These are phyloP conservation scores for Neckera pumila DNA, from an alignment of 225 moss, liverwort and hornwort species.

Conservation along the genomic window DNA sequence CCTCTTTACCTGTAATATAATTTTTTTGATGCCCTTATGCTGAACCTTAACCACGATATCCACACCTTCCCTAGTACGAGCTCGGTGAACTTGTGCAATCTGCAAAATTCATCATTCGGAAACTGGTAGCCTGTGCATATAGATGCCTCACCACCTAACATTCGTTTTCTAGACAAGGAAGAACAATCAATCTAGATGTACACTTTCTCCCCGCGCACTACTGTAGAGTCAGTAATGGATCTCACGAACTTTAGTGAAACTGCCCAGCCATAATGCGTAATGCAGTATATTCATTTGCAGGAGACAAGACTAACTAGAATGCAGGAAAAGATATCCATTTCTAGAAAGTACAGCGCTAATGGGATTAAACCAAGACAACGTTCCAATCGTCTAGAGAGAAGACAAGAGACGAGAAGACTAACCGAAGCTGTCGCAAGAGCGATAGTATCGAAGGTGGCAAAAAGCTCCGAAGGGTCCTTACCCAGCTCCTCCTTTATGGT, in stretches of 20 bases:
- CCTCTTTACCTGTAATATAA: conserved; percentile 69
- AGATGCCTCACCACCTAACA: neutral
- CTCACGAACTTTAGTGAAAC: neutral
- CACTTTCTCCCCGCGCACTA: neutral
- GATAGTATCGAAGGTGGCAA: conserved; percentile 56
- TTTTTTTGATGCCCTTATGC: conserved; percentile 68
- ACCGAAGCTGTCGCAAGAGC: conserved; percentile 96
- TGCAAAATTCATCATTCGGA: conserved; percentile 10
- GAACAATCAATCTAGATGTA: neutral
- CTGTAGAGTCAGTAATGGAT: neutral
- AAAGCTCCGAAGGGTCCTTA: conserved; percentile 60
- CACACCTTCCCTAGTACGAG: conserved; percentile 68
- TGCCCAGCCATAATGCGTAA: neutral
- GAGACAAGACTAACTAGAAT: neutral
- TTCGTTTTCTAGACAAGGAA: neutral
- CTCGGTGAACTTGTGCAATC: conserved; percentile 97
- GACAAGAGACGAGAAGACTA: conserved; percentile 7
- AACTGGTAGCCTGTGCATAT: neutral
- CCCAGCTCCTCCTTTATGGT: conserved; percentile 81
- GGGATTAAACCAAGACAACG: neutral
- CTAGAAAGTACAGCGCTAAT: neutral
- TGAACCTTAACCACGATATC: conserved; percentile 91
- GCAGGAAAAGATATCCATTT: neutral
- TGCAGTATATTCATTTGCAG: neutral
- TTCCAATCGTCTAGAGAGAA: neutral